phyloP scores from a whole-genome alignment of 2,329 filamentous ascomycete species.

The Coleophoma cylindrospora region DNA sequence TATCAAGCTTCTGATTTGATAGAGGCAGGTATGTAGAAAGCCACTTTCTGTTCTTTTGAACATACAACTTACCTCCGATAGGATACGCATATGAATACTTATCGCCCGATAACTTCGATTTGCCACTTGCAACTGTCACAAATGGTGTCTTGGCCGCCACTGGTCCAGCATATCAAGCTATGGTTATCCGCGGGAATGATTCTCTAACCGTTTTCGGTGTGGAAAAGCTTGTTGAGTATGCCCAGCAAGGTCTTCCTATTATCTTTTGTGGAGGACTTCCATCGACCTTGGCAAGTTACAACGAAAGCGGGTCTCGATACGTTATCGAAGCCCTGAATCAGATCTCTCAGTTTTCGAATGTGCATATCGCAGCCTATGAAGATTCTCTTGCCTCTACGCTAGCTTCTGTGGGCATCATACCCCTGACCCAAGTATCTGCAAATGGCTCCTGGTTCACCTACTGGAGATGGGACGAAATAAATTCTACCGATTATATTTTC shows the following conservation, averaged over 20 bases:
- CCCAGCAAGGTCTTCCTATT: conserved; percentile 34
- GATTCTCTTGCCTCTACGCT: conserved; percentile 28
- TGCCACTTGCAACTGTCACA: conserved; percentile 30
- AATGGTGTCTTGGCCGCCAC: conserved; percentile 32
- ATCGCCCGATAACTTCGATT: conserved; percentile 36
- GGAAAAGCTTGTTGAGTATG: conserved; percentile 27
- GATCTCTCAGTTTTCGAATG: conserved; percentile 26
- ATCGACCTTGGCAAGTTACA: conserved; percentile 14
- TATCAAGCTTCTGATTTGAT: background rate
- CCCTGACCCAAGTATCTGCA: conserved; percentile 21
- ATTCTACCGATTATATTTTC: conserved; percentile 30
- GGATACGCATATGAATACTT: conserved; percentile 32
- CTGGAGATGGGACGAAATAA: conserved; percentile 26
- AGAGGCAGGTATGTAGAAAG: background rate
- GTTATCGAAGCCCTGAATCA: conserved; percentile 17
- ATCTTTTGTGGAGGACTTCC: conserved; percentile 32
- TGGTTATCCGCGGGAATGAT: conserved; percentile 32
- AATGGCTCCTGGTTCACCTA: conserved; percentile 30
- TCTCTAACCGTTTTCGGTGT: conserved; percentile 30
- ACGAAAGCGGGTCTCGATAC: conserved; percentile 7
- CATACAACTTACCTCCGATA: background rate
- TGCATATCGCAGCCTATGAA: conserved; percentile 25
- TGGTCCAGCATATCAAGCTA: conserved; percentile 34
- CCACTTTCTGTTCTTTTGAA: background rate
- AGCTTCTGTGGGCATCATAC: conserved; percentile 23